Conservation (phyloP, 352 stramenopile genomes). For the Globisporangium cylindrosporum region DNA sequence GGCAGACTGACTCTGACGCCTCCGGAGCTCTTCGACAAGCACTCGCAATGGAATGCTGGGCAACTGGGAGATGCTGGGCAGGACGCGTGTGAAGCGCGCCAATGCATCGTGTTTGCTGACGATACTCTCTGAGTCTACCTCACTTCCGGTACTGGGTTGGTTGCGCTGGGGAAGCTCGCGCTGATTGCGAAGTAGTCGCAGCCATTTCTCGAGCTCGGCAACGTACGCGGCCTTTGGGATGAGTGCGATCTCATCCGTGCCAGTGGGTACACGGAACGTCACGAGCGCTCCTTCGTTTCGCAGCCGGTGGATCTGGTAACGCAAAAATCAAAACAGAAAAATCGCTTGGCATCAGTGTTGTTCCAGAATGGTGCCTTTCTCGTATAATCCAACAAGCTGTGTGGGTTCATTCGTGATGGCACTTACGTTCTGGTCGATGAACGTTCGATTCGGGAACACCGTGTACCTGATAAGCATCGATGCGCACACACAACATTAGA, state of each 20-base stretch:
- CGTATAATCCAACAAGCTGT: neutral
- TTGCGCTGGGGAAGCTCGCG: slow-evolving; percentile 14
- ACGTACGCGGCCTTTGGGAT: slow-evolving; percentile 31
- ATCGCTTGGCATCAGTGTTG: neutral
- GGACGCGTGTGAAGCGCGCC: slow-evolving; percentile 24
- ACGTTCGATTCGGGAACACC: slow-evolving; percentile 54
- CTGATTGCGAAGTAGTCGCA: slow-evolving; percentile 28
- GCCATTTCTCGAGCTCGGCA: slow-evolving; percentile 36
- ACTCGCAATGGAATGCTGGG: slow-evolving; percentile 9
- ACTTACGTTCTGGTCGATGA: slow-evolving; percentile 59
- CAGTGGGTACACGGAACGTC: slow-evolving; percentile 48
- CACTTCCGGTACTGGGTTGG: neutral
- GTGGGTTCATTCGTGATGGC: neutral
- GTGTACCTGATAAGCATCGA: slow-evolving; percentile 37
- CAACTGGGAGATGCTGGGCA: slow-evolving; percentile 5
- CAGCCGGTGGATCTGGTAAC: slow-evolving; percentile 42
- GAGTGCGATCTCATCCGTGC: slow-evolving; percentile 36
- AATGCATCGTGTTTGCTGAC: slow-evolving; percentile 40
- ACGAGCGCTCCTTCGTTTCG: slow-evolving; percentile 36
- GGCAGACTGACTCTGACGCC: neutral
- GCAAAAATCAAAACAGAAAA: neutral
- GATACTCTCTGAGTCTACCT: slow-evolving; percentile 13
- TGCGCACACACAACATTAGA: neutral
- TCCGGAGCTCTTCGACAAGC: slow-evolving; percentile 12
- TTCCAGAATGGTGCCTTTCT: neutral